phyloP scores from a whole-genome alignment of 1,139 yeast species.

The Candida sp. region DNA sequence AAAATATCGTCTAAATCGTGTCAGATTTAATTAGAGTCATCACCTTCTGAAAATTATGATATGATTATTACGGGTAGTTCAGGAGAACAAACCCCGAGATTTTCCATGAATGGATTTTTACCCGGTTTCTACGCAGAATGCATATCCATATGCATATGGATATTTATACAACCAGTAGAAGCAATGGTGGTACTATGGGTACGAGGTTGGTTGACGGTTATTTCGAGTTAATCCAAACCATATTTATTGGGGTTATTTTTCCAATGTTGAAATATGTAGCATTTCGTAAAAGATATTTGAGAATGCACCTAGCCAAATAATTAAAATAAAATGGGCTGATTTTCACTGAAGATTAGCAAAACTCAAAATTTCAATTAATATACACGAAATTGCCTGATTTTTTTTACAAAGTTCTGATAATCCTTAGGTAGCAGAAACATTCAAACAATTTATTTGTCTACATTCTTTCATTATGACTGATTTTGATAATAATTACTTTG shows the following conservation, averaged over 20 bases:
- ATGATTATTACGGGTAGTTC: neutral
- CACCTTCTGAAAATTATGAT: neutral
- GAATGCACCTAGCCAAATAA: neutral
- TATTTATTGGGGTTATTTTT: neutral
- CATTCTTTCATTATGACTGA: constrained; percentile 5
- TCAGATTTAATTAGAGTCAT: neutral
- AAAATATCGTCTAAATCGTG: neutral
- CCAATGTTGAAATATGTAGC: neutral
- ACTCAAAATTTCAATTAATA: neutral
- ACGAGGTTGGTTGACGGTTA: neutral
- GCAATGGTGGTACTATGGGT: neutral
- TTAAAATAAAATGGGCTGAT: neutral
- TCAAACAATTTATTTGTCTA: neutral
- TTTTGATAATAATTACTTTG: constrained; percentile 16
- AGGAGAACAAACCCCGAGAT: neutral
- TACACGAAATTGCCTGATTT: neutral
- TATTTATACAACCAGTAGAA: no score
- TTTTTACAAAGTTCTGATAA: neutral
- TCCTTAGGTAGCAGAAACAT: neutral
- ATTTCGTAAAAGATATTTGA: neutral
- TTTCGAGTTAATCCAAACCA: neutral
- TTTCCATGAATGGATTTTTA: neutral
- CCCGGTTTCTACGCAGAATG: no score
- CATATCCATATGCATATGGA: no score
- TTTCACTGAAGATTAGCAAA: neutral